Evolutionary conservation across 352 stramenopile species (phyloP), one percentile per base, ranked within the genome.

Genomic region (Blastocystis sp.): DNA sequence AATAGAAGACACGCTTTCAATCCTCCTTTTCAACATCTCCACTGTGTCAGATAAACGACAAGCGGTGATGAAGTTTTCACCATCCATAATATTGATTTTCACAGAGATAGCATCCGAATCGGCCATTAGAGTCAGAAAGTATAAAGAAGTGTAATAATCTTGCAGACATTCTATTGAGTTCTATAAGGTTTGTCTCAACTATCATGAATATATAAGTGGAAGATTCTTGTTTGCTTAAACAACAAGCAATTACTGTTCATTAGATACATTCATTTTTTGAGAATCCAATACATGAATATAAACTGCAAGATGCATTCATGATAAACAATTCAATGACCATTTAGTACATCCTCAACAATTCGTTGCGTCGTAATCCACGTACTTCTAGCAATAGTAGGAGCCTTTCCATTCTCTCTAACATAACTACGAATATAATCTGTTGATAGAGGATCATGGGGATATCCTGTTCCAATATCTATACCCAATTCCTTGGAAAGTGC

Each of bases 41-140:
- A 78, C 42, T 58, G 66, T 78, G 39, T 78, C 66, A 27, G 66
- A n/a, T 14, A 29, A 59, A 29, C 14, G 12, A 16, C 37, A 57
- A 1, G 42, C 37, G 12, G 49, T 46, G 19, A 78, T 54, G 16
- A 78, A 24, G 24, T 54, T 19, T 5, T 57, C 37, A 27, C 66
- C 66, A 29, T 78, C 66, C 66, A 59, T 57, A 21, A 78, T 19
- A 27, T 54, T 78, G 9, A 78, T 51, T 37, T 78, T 78, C 43
- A 78, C 54, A 61, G 54, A 61, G 12, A 61, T 32, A 32, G 54
- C 5, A 32, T 61, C 54, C 3, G 19, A 32, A 61, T 61, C 54
- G 19, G 54, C 12, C 54, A 61, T 61, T 61, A 7, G 54, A 32
- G 54, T 14, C 6, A 12, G 12, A 61, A 6, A 61, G 5, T 61